A percentile compares a stretch with the other conserved stretches of the same genome.
phyloP scores from a whole-genome alignment of 352 stramenopile genomes.

The Phytophthora fragariae region DNA sequence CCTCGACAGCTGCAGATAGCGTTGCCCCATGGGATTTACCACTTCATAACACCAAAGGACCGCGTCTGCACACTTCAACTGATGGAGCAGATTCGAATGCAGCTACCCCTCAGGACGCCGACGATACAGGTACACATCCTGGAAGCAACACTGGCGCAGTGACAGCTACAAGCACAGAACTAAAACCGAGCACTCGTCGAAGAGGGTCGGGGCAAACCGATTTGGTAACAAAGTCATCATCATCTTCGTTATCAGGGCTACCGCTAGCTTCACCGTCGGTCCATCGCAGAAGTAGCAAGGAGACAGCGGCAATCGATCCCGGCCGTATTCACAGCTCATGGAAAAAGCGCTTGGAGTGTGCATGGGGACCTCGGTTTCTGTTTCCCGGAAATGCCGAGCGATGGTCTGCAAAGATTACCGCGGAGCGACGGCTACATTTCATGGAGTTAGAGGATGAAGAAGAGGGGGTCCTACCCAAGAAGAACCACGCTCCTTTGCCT shows the following conservation, averaged over 20 bases:
- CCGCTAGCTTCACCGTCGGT: slow-evolving; percentile 16
- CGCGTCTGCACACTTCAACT: slow-evolving; percentile 28
- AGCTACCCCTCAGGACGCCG: neutral
- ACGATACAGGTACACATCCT: slow-evolving; percentile 9
- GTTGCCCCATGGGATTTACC: slow-evolving; percentile 83
- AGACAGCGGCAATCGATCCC: slow-evolving; percentile 30
- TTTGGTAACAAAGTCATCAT: slow-evolving; percentile 26
- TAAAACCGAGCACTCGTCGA: slow-evolving; percentile 20
- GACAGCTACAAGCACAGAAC: neutral
- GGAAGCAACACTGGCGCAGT: slow-evolving; percentile 8
- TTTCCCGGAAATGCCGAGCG: slow-evolving; percentile 46
- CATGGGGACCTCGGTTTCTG: slow-evolving; percentile 65
- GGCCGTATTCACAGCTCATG: slow-evolving; percentile 53
- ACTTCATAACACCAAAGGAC: slow-evolving; percentile 47
- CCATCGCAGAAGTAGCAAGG: slow-evolving; percentile 25
- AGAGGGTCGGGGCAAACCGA: slow-evolving; percentile 28
- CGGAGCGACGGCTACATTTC: slow-evolving; percentile 27
- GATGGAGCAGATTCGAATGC: slow-evolving; percentile 19
- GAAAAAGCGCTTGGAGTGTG: slow-evolving; percentile 64
- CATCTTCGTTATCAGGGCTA: slow-evolving; percentile 33
- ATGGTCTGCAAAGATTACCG: slow-evolving; percentile 25
- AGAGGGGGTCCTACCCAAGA: slow-evolving; percentile 27
- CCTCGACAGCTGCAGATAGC: slow-evolving; percentile 40
- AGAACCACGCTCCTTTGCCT: slow-evolving; percentile 41
- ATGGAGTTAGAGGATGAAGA: slow-evolving; percentile 37